Conservation (phyloP, 164 flowering plant species). For the Aristolochia fimbriata region DNA sequence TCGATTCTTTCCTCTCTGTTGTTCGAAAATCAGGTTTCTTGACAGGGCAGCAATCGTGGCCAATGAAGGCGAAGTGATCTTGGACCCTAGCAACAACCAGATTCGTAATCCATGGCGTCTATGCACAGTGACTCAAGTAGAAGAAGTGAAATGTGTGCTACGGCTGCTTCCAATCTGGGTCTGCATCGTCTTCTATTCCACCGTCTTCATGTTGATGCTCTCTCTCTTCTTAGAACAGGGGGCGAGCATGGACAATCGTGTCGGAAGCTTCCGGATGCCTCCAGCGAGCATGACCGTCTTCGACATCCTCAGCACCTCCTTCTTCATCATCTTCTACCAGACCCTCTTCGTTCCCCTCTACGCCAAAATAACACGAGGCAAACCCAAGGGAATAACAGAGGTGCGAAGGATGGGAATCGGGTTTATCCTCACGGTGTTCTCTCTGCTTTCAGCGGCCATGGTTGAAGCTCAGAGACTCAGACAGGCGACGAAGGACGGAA, state of each 20-base stretch:
- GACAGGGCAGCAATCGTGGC: conserved; percentile 64
- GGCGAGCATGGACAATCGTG: conserved; percentile 64
- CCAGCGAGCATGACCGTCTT: conserved; percentile 95
- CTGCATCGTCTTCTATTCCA: conserved; percentile 83
- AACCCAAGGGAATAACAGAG: conserved; percentile 55
- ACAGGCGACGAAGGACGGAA: conserved; percentile 43
- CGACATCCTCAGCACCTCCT: conserved; percentile 75
- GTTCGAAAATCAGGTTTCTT: conserved; percentile 35
- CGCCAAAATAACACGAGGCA: conserved; percentile 32
- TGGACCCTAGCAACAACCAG: conserved; percentile 12
- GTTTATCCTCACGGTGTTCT: conserved; percentile 59
- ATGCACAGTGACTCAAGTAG: conserved; percentile 81
- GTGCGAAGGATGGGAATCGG: conserved; percentile 91
- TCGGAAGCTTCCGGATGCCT: conserved; percentile 57
- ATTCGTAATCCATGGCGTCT: conserved; percentile 50
- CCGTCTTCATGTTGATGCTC: conserved; percentile 90
- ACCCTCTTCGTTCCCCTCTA: conserved; percentile 56
- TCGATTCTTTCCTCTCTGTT: too few relatives aligned
- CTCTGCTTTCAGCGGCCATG: conserved; percentile 74
- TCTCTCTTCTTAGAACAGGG: conserved; percentile 95
- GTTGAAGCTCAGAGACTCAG: conserved; percentile 70
- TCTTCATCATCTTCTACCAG: conserved; percentile 60
- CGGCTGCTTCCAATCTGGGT: conserved; percentile 91
- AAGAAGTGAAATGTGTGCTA: conserved; percentile 88
- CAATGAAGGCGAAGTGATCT: conserved; percentile 26